Conservation (phyloP, 2,329 filamentous ascomycete genomes). For the Tolypocladium amazonense region DNA sequence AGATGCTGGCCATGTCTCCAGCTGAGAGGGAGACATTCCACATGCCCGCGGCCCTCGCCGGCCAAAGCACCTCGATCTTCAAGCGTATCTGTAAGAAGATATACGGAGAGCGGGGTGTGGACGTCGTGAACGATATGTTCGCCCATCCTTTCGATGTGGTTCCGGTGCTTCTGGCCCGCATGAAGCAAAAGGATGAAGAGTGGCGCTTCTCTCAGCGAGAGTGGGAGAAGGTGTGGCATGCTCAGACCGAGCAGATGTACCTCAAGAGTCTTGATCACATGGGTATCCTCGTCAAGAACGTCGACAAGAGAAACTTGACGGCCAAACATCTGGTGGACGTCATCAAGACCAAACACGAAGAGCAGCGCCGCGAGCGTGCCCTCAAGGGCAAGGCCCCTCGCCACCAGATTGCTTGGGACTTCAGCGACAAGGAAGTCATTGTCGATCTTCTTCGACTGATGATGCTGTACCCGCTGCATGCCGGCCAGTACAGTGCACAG, state of each 20-base stretch:
- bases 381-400: conserved; percentile 50
- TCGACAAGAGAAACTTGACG: conserved; percentile 84
- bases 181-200: conserved; percentile 95
- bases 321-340: conserved; percentile 83
- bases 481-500: conserved; percentile 58
- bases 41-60: conserved; percentile 74
- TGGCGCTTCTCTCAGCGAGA: conserved; percentile 96
- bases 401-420: conserved; percentile 67
- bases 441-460: conserved; percentile 51
- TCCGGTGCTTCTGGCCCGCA: conserved; percentile 73
- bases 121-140: conserved; percentile 83
- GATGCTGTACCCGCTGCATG: conserved; percentile 55
- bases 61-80: conserved; percentile 93
- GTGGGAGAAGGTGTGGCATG: conserved; percentile 98
- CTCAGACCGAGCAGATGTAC: conserved; percentile 89
- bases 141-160: conserved; percentile 75
- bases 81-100: conserved; percentile 97
- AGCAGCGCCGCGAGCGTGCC: conserved; percentile 65
- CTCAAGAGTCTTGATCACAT: conserved; percentile 96
- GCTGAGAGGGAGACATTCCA: conserved; percentile 64
- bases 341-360: conserved; percentile 86
- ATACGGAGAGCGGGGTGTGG: conserved; percentile 78
- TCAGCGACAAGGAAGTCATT: conserved; percentile 60
- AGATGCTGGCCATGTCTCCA: conserved; percentile 71
- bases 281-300: conserved; percentile 77